Base-by-base conservation (phyloP, 345 rosid genomes). In the Gossypium bickii region DNA sequence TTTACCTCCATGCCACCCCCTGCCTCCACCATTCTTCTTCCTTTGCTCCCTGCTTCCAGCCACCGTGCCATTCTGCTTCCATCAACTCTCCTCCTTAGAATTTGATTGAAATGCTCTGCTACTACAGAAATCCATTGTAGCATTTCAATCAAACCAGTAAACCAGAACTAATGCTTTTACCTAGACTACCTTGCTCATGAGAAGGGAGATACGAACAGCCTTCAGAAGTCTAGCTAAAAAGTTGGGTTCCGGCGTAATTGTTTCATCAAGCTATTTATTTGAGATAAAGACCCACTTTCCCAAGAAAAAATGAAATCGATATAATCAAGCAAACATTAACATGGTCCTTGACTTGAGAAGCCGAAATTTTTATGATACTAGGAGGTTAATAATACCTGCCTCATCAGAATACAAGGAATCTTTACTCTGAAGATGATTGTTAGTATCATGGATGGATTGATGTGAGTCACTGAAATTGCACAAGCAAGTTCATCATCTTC, bases 401-500 rank as follows among this genome's bases (percentile, higher is more conserved):
- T 82, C 82, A 72, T 49, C 63, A 67, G 74, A 75, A 81, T 71
- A 55, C 76, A 79, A 67, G 77, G 70, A 78, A 63, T 64, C 64
- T 77, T 66, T 74, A 62, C 71, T 61, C 74, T 53, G 83, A 74
- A 25, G 70, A 63, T 67, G 62, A 74, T 65, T 78, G 61, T 67
- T 48, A 59, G 44, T 25, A 29, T 41, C 70, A 17, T 73, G 77
- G 69, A 76, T 74, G 15, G 82, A 53, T 49, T 72, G 76, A 44
- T 24, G 38, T 29, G 68, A 78, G 76, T 74, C 68, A 74, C 63
- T 76, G 78, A 85, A 58, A 92, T 80, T 66, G 92, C 98, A 83
- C 72, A 94, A 81, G 88, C 85, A 74, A 92, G 80, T 48, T 88
- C 96, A 73, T 89, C 92, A 61, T 89, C 96, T 82, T 89, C 96